Percentiles rank a stretch among this genome's conserved stretches.
Conservation (phyloP, 345 rosid species). For the Crucihimalaya himalaica region DNA sequence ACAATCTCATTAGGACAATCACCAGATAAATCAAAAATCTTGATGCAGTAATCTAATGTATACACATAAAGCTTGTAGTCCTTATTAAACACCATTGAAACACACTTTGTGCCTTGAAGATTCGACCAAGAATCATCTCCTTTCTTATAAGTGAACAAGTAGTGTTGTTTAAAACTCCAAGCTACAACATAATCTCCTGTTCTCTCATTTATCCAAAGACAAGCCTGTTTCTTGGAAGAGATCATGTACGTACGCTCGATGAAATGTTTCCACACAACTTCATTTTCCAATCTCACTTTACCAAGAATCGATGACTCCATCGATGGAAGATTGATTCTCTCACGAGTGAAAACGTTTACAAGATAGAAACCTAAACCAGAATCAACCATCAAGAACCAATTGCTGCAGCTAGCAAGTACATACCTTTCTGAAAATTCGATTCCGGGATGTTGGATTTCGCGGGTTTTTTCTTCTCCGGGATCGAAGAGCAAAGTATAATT, state of each 20-base stretch:
- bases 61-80: slow-evolving; percentile 11
- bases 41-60: not conserved
- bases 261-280: not conserved
- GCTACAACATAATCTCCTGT: slow-evolving; percentile 28
- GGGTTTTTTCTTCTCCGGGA: slow-evolving; percentile 13
- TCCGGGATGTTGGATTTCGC: not conserved
- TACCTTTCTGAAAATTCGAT: not conserved
- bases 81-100: not conserved
- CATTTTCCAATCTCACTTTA: not conserved
- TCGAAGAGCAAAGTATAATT: not conserved
- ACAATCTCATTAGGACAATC: not conserved
- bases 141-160: slow-evolving; percentile 23
- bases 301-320: slow-evolving; percentile 2
- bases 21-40: slow-evolving; percentile 14
- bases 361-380: not conserved
- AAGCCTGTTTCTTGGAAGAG: not conserved
- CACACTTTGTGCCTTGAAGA: not conserved
- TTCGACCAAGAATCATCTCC: slow-evolving; percentile 13
- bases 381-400: slow-evolving; percentile 10
- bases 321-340: slow-evolving; percentile 21
- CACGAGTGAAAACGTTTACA: slow-evolving; percentile 18
- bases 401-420: slow-evolving; percentile 17
- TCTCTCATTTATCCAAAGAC: slow-evolving; percentile 25
- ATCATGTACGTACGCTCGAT: not conserved
- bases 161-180: slow-evolving; percentile 15